Evolutionary conservation across 139 green algal species (phyloP).

Genomic region (Chlamydomonas sp.): DNA sequence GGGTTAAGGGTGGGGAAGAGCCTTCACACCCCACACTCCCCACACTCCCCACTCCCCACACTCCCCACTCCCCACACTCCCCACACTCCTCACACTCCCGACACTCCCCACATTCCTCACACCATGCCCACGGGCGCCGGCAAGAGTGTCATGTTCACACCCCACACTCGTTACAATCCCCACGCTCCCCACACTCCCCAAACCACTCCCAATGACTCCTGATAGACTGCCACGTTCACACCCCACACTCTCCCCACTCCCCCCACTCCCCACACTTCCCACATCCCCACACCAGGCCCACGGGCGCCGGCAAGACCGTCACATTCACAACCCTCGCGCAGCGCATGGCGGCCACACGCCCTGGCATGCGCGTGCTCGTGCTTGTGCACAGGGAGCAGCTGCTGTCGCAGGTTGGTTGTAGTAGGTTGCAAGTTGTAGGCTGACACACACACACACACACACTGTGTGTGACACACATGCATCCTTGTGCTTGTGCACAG

Average conservation of each 20-base stretch:
- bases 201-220: neutral
- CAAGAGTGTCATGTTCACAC: neutral
- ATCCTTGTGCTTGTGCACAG: constrained; percentile 9
- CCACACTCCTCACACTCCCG: too few relatives aligned
- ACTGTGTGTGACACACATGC: too few relatives aligned
- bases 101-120: too few relatives aligned
- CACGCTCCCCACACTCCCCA: neutral
- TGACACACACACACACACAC: too few relatives aligned
- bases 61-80: too few relatives aligned
- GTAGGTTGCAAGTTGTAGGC: too few relatives aligned
- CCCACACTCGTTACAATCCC: neutral
- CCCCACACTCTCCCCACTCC: neutral
- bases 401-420: too few relatives aligned
- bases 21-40: too few relatives aligned
- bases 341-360: constrained; percentile 1
- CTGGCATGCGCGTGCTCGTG: neutral
- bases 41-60: too few relatives aligned
- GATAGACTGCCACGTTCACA: neutral
- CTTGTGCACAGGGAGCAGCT: constrained; percentile 11
- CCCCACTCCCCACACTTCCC: too few relatives aligned
- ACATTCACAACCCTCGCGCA: neutral
- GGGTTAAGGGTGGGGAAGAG: too few relatives aligned
- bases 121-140: constrained; percentile 5
- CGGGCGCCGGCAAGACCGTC: constrained; percentile 11
- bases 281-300: too few relatives aligned